Evolutionary conservation across 345 rosid genomes (phyloP), one percentile per base, ranked within the genome.

Genomic region (Hypericum perforatum): DNA sequence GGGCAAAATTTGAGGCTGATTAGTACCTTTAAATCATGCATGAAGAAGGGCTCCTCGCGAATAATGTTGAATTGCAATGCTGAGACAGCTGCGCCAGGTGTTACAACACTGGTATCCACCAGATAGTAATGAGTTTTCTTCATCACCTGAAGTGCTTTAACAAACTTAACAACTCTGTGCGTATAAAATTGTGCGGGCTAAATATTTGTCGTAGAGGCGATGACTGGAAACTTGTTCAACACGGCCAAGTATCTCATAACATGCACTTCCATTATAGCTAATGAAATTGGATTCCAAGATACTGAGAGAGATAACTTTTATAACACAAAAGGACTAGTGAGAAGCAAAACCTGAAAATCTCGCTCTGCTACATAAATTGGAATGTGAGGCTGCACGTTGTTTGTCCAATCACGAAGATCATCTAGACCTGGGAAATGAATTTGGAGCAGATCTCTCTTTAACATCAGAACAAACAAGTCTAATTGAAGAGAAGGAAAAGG

Each of bases 401-500:
- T 90, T 43, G 97, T 90, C 97, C 97, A 90, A 66, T 90, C 97
- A 54, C 89, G 91, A 63, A 90, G 94, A 82, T 86, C 96, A 64
- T 86, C 96, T 53, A 90, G 89, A 69, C 96, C 97, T 90, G 63
- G 36, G 54, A 53, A 58, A 45, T 36, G 39, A 57, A 53, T 7
- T 37, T 9, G 48, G 2, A 46, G 39, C 42, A 53, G 51, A 61
- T 16, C 29, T 56, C 29, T 15, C 22, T 42, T 69, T 48, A 58
- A 59, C 44, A 9, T 43, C 65, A 41, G 39, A 65, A 16, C 37
- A 52, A 44, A 44, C 52, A 39, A 1, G 54, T 57, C 56, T 14
- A 43, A 37, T 37, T 13, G 51, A 37, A 29, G 49, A 44, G 16
- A 59, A 3, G 38, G 41, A 55, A 46, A 46, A 43, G 43, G 61